Conservation (phyloP, 2,329 filamentous ascomycete species). For the Atkinsonella hypoxylon region DNA sequence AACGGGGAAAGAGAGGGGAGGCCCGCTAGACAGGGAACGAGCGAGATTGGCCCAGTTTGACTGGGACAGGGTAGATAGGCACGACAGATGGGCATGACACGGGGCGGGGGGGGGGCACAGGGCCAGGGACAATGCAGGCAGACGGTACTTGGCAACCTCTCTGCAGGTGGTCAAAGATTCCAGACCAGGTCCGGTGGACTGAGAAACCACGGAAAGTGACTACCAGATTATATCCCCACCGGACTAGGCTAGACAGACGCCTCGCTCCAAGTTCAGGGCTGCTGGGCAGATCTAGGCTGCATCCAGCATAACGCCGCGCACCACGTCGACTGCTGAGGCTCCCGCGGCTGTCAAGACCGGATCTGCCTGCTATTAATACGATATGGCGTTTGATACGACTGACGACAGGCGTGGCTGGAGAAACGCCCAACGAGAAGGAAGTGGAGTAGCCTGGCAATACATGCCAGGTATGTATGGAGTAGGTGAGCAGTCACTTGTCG, state of each 20-base stretch:
- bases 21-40: constrained; percentile 7
- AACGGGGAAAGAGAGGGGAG: constrained; percentile 6
- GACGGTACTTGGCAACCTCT: too few species aligned
- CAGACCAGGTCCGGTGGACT: too few species aligned
- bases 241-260: too few species aligned
- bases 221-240: too few species aligned
- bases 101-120: background rate
- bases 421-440: background rate
- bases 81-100: background rate
- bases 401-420: background rate
- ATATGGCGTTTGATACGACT: too few species aligned
- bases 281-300: background rate
- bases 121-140: background rate
- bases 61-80: background rate
- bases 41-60: constrained; percentile 4
- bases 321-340: background rate
- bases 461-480: background rate
- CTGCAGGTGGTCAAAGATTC: too few species aligned
- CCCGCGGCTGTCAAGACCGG: background rate
- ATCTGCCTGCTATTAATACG: too few species aligned
- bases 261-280: background rate
- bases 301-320: background rate
- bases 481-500: background rate
- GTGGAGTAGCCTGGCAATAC: background rate
- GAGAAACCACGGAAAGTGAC: too few species aligned